Evolutionary conservation across 805 yeast genomes (phyloP), one percentile per base, ranked within the genome.

Genomic region (Spathaspora gorwiae): DNA sequence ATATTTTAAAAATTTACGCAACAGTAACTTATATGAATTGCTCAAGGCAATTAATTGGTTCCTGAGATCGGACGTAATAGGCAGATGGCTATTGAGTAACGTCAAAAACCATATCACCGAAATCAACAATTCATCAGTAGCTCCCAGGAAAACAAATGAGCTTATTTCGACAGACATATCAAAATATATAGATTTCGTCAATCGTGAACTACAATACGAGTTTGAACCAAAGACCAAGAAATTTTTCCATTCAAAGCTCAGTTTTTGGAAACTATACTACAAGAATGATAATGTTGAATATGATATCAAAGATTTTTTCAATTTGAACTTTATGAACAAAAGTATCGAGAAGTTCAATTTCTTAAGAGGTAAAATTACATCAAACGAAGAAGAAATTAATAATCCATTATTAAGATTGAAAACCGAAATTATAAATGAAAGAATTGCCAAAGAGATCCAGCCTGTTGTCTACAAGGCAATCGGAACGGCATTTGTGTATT

Each of bases 241-340:
- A 1, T 68, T 62, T 40, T 68, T 71, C 58, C 47, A 44, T 24
- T 54, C 52, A 14, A 60, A 55, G 13, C 59, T 71, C 41, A 51
- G 53, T 13, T 71, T 75, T 75, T 71, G 73, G 72, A 69, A 57
- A 49, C 52, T 71, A n/a, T 71, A 71, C 50, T 56, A 55, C 45
- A 61, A 60, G 39, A 71, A 71, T 47, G 76, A 71, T 42, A 70
- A 71, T 49, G 69, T 71, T 19, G 75, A 69, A 52, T 71, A 71
- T 46, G 65, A 62, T 34, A 49, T 71, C 37, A 71, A 71, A 46
- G 76, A 71, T 45, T 68, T 47, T 51, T 64, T 71, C 47, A 56
- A 47, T 37, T 40, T 51, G 7, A 52, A 60, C 32, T 71, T 71
- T 53, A 68, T 71, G 74, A 55, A 49, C 43, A 48, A 58, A 26